Conservation (phyloP, 2,329 filamentous ascomycete species). For the Claviceps purpurea region DNA sequence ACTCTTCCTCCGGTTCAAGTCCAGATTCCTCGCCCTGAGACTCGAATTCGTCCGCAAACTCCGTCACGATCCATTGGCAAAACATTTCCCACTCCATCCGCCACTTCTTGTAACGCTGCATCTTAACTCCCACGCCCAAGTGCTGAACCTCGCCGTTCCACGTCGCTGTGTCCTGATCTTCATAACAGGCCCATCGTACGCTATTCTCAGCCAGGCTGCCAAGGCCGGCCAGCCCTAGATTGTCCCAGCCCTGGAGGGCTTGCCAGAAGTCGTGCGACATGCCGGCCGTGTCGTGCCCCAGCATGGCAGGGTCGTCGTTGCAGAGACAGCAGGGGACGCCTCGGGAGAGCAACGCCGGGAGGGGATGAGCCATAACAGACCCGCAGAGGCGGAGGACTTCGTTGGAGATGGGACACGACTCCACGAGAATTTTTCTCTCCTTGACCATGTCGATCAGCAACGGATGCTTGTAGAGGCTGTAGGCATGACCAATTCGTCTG, state of each 20-base stretch:
- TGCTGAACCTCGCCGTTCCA: conserved; percentile 64
- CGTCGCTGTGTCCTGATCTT: conserved; percentile 57
- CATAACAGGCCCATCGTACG: conserved; percentile 77
- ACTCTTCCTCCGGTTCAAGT: background rate
- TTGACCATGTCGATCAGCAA: conserved; percentile 79
- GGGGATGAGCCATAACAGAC: conserved; percentile 62
- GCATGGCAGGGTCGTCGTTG: conserved; percentile 83
- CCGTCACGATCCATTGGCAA: conserved; percentile 76
- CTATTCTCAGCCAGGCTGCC: conserved; percentile 86
- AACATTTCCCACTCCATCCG: conserved; percentile 74
- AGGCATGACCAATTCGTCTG: conserved; percentile 78
- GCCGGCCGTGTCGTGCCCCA: conserved; percentile 69
- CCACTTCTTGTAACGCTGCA: conserved; percentile 65
- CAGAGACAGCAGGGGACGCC: conserved; percentile 74
- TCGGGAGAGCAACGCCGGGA: conserved; percentile 72
- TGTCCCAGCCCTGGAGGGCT: conserved; percentile 80
- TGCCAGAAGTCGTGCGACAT: conserved; percentile 91
- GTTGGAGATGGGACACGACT: conserved; percentile 84
- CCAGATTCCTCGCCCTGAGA: conserved; percentile 8
- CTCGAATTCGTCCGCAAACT: conserved; percentile 55
- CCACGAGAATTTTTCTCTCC: conserved; percentile 74
- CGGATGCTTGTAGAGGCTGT: conserved; percentile 83
- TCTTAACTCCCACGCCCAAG: conserved; percentile 57
- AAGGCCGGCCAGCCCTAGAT: conserved; percentile 74
- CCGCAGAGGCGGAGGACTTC: conserved; percentile 71